Conservation (phyloP, 2,329 filamentous ascomycete genomes). For the Pseudogymnoascus sp. region DNA sequence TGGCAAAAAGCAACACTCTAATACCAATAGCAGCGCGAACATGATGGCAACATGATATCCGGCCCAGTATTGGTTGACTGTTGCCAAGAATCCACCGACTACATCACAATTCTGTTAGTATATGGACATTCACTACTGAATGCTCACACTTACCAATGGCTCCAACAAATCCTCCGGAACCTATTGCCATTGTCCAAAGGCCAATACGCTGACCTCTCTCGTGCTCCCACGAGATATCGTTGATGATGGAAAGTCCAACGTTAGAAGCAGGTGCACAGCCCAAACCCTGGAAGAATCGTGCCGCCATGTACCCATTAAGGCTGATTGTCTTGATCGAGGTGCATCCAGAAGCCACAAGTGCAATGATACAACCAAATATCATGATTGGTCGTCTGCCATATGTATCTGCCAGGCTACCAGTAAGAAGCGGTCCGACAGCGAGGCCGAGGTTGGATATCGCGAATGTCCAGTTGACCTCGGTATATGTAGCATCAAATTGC, state of each 20-base stretch:
- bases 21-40: constrained; percentile 40
- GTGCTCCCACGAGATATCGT: constrained; percentile 50
- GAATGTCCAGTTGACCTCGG: constrained; percentile 45
- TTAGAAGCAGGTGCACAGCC: constrained; percentile 47
- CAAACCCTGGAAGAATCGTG: constrained; percentile 50
- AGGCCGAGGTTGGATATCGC: constrained; percentile 43
- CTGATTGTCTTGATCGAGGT: constrained; percentile 29
- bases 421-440: constrained; percentile 43
- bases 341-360: constrained; percentile 30
- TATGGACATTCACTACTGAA: background rate
- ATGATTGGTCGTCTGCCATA: constrained; percentile 45
- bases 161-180: constrained; percentile 43
- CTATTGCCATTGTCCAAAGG: constrained; percentile 49
- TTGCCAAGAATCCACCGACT: constrained; percentile 45
- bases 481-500: constrained; percentile 37
- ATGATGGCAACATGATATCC: constrained; percentile 48
- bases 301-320: constrained; percentile 48
- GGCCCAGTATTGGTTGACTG: constrained; percentile 43
- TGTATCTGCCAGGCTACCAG: constrained; percentile 43
- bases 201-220: constrained; percentile 48
- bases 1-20: constrained; percentile 43
- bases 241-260: constrained; percentile 47
- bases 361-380: constrained; percentile 33
- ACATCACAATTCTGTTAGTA: constrained; percentile 14
- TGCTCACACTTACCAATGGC: constrained; percentile 34